These are phyloP conservation scores for Trichoderma citrinoviride DNA, from an alignment of 2,329 filamentous ascomycete genomes.

Conservation along the genomic window DNA sequence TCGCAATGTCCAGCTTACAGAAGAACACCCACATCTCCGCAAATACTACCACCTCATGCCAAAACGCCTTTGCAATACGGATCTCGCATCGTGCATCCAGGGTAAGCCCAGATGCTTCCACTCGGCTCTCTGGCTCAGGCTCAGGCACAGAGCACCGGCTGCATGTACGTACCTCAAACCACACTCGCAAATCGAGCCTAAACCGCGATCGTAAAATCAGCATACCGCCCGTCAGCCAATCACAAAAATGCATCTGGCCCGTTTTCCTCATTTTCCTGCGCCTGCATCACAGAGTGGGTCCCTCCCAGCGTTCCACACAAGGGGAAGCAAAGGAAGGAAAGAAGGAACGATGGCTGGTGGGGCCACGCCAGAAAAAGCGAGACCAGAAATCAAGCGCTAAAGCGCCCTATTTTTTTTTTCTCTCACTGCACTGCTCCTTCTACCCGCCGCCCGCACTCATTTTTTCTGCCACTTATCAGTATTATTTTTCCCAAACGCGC, in stretches of 20 bases:
- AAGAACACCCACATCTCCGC: no score
- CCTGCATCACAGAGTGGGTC: not conserved
- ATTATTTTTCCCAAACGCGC: constrained; percentile 24
- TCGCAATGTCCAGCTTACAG: no score
- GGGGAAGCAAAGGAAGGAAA: not conserved
- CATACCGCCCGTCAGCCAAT: not conserved
- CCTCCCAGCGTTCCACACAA: not conserved
- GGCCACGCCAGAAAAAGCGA: no score
- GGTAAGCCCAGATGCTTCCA: not conserved
- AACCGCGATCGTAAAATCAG: constrained; percentile 4
- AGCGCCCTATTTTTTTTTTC: not conserved
- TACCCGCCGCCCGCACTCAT: not conserved
- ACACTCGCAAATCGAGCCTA: constrained; percentile 9
- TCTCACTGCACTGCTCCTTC: not conserved
- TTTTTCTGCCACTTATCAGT: not conserved
- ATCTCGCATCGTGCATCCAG: constrained; percentile 11
- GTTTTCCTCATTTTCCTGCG: constrained; percentile 3
- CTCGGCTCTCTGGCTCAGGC: no score
- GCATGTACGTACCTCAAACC: not conserved
- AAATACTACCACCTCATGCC: no score
- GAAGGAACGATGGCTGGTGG: not conserved
- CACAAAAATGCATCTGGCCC: constrained; percentile 13
- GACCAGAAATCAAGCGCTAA: no score
- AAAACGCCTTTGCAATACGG: no score
- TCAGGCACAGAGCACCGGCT: not conserved